These are phyloP conservation scores for Curvularia sp. DNA, from an alignment of 2,329 filamentous ascomycete genomes.

Conservation along the genomic window DNA sequence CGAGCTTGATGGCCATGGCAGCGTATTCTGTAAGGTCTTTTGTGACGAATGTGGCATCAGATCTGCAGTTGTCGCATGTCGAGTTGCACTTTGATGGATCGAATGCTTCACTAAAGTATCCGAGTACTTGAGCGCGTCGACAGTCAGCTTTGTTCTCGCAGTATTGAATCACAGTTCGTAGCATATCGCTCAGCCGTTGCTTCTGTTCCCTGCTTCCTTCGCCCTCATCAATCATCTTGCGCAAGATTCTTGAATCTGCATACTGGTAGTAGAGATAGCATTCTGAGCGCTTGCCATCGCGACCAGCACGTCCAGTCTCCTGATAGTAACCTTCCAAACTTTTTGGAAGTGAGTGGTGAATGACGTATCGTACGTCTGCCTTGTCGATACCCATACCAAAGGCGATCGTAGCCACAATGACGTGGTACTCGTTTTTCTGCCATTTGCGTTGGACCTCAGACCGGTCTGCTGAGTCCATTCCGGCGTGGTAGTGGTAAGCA, in stretches of 20 bases:
- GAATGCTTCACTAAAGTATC: conserved; percentile 94
- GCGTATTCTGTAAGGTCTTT: conserved; percentile 81
- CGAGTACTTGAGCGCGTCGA: conserved; percentile 82
- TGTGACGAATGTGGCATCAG: conserved; percentile 71
- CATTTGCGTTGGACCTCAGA: conserved; percentile 76
- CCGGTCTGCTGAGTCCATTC: conserved; percentile 72
- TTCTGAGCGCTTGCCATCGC: conserved; percentile 84
- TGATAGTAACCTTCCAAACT: conserved; percentile 98
- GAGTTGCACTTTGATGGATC: conserved; percentile 71
- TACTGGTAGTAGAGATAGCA: conserved; percentile 92
- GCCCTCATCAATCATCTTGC: conserved; percentile 81
- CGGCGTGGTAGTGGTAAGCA: conserved; percentile 87
- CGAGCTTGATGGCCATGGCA: conserved; percentile 71
- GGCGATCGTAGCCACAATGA: conserved; percentile 97
- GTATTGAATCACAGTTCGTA: conserved; percentile 82
- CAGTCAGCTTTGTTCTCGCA: conserved; percentile 91
- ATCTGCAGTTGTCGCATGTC: conserved; percentile 89
- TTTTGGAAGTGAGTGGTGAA: conserved; percentile 92
- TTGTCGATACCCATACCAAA: conserved; percentile 99
- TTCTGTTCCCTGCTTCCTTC: conserved; percentile 81
- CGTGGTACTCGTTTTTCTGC: conserved; percentile 80
- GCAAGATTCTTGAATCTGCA: conserved; percentile 74
- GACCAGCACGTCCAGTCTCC: conserved; percentile 91
- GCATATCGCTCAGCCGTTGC: conserved; percentile 81
- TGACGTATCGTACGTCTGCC: conserved; percentile 92